These are phyloP conservation scores for Penstemon barbatus DNA, from an alignment of 257 asterid genomes.

Conservation along the genomic window DNA sequence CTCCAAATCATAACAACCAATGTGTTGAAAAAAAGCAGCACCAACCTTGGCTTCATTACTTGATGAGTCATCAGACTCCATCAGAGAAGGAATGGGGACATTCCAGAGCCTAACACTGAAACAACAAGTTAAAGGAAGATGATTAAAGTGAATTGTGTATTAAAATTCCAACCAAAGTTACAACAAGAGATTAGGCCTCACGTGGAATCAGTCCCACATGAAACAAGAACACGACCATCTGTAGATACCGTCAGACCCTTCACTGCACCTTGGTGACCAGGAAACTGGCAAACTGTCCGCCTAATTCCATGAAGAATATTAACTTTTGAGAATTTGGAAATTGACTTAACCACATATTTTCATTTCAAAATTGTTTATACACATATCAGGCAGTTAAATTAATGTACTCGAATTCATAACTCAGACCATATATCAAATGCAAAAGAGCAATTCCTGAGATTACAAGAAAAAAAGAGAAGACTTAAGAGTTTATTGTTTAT, in stretches of 20 bases:
- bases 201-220: slow-evolving; percentile 97
- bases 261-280: slow-evolving; percentile 96
- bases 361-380: background rate
- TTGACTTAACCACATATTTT: background rate
- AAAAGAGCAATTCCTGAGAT: background rate
- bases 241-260: slow-evolving; percentile 83
- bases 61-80: slow-evolving; percentile 41
- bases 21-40: slow-evolving; percentile 21
- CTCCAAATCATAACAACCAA: slow-evolving; percentile 17
- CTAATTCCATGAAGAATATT: slow-evolving; percentile 39
- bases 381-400: background rate
- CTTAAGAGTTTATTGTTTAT: slow-evolving; percentile 21
- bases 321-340: slow-evolving; percentile 14
- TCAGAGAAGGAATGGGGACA: slow-evolving; percentile 60
- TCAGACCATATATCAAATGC: background rate
- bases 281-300: slow-evolving; percentile 82
- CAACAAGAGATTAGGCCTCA: slow-evolving; percentile 42
- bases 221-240: slow-evolving; percentile 83
- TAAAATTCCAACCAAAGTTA: background rate
- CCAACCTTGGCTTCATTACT: slow-evolving; percentile 53
- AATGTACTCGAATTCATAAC: background rate
- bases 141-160: no score
- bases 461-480: background rate
- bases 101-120: slow-evolving; percentile 91
- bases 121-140: slow-evolving; percentile 23